These are phyloP conservation scores for Xylaria sp. DNA, from an alignment of 2,329 filamentous ascomycete genomes.

Conservation along the genomic window DNA sequence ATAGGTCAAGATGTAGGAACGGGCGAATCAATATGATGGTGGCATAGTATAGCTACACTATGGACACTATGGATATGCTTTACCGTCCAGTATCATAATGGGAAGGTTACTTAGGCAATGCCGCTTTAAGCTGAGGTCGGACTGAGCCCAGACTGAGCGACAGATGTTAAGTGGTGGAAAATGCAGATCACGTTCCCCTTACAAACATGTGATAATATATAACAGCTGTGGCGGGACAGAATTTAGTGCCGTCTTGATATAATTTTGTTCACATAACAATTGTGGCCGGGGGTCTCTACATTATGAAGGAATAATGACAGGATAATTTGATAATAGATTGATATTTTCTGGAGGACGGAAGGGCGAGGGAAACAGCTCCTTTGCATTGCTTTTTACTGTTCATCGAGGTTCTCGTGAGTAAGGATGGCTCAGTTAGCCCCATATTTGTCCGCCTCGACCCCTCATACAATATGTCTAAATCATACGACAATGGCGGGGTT, in stretches of 20 bases:
- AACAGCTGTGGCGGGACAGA: background rate
- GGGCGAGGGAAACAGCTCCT: background rate
- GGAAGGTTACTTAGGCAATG: slow-evolving; percentile 7
- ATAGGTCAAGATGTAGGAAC: slow-evolving; percentile 2
- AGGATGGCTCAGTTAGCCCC: slow-evolving; percentile 13
- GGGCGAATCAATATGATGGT: slow-evolving; percentile 9
- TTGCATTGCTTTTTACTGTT: background rate
- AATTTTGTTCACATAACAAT: background rate
- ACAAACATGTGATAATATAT: background rate
- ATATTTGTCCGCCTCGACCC: slow-evolving; percentile 15
- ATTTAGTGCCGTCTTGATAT: background rate
- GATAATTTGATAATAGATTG: background rate
- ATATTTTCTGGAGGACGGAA: background rate
- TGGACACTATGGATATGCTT: background rate
- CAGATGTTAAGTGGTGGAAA: background rate
- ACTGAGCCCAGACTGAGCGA: background rate
- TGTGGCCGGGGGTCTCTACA: background rate
- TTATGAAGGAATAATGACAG: background rate
- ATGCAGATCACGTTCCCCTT: background rate
- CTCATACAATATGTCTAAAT: slow-evolving; percentile 14
- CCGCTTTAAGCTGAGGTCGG: slow-evolving; percentile 4
- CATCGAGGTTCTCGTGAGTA: background rate
- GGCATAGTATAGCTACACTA: slow-evolving; percentile 13
- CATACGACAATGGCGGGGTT: slow-evolving; percentile 29
- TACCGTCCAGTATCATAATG: slow-evolving; percentile 4